Evolutionary conservation across 2,329 filamentous ascomycete genomes (phyloP).

Genomic region (Diplodia corticola): DNA sequence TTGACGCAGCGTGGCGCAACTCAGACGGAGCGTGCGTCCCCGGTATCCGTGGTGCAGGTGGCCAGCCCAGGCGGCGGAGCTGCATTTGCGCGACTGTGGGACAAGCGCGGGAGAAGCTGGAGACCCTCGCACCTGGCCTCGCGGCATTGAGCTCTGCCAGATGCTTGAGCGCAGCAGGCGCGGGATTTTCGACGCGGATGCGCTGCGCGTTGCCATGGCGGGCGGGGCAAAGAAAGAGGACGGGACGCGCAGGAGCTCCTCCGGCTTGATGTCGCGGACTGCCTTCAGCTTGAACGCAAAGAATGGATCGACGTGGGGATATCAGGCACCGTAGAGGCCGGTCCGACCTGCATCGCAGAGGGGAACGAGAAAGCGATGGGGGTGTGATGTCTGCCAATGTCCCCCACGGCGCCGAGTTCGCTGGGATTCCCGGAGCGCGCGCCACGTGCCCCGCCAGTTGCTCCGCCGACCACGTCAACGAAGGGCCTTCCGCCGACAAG

Average conservation of each 20-base stretch:
- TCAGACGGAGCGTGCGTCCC: background rate
- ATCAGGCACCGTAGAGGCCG: background rate
- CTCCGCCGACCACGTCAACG: conserved; percentile 22
- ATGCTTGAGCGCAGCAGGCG: conserved; percentile 42
- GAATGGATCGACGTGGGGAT: background rate
- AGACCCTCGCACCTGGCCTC: conserved; percentile 26
- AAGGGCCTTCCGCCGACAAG: background rate
- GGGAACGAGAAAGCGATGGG: conserved; percentile 1
- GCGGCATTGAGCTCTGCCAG: conserved; percentile 36
- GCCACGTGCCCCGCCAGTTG: background rate
- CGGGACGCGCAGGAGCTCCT: background rate
- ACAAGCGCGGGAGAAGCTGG: conserved; percentile 12
- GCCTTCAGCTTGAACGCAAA: background rate
- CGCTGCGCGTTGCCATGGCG: conserved; percentile 32
- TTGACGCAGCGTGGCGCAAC: background rate
- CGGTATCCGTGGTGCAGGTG: background rate
- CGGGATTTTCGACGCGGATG: conserved; percentile 35
- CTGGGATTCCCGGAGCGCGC: conserved; percentile 5
- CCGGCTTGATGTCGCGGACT: background rate
- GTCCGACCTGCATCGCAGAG: background rate
- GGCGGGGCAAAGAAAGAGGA: background rate
- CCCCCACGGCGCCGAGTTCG: conserved; percentile 18
- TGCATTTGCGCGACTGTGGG: conserved; percentile 25
- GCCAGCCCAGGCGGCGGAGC: conserved; percentile 8
- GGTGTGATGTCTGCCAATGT: background rate